Evolutionary conservation across 176 grass and related monocot genomes (phyloP).

Genomic region (Oryza coarctata): DNA sequence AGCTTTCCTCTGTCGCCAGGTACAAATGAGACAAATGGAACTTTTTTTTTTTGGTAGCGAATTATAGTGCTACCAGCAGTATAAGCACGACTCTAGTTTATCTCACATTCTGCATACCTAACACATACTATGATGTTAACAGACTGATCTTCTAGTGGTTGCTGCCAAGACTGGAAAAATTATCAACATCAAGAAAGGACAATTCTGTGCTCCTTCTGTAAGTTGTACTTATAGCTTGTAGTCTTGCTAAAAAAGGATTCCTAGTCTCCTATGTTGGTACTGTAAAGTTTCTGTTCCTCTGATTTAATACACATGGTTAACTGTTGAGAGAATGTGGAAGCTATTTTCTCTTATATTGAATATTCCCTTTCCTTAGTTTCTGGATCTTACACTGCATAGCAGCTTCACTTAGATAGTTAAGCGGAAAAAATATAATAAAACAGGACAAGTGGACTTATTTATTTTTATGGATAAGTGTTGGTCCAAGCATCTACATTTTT

Average conservation of each 20-base stretch:
- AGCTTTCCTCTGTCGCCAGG: conserved; percentile 97
- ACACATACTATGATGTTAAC: conserved; percentile 33
- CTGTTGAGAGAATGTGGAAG: background rate
- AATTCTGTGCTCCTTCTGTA: conserved; percentile 95
- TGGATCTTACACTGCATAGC: background rate
- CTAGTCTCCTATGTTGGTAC: conserved; percentile 10
- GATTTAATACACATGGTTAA: background rate
- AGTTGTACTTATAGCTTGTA: conserved; percentile 43
- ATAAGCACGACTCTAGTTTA: conserved; percentile 20
- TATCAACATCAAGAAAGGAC: conserved; percentile 98
- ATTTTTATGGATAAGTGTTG: background rate
- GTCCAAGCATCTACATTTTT: background rate
- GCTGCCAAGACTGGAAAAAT: conserved; percentile 93
- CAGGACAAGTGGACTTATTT: background rate
- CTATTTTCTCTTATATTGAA: background rate
- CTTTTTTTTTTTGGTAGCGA: background rate
- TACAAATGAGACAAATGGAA: conserved; percentile 24
- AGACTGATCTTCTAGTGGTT: conserved; percentile 92
- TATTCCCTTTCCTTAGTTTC: background rate
- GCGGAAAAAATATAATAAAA: background rate
- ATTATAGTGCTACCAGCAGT: background rate
- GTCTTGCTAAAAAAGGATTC: conserved; percentile 33
- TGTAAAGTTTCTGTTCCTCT: conserved; percentile 15
- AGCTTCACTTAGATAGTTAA: background rate
- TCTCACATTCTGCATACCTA: conserved; percentile 5